phyloP scores from a whole-genome alignment of 2,329 filamentous ascomycete genomes.

The Xylariaceae sp. region DNA sequence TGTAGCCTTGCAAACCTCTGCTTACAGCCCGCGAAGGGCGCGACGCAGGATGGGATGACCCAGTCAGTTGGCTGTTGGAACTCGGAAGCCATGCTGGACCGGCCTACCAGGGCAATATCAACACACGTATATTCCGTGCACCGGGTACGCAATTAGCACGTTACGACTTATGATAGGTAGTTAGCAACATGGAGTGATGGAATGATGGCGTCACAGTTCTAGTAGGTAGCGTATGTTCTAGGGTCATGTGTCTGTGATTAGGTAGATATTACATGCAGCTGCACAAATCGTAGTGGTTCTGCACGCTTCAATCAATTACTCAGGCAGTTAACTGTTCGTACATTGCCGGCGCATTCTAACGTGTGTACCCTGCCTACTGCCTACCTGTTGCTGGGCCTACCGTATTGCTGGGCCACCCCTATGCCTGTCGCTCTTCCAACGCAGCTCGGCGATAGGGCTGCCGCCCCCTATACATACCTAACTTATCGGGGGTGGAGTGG shows the following conservation, averaged over 20 bases:
- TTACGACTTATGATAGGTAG: not conserved
- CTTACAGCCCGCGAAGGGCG: too few species aligned
- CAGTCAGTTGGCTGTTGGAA: too few species aligned
- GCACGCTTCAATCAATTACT: not conserved
- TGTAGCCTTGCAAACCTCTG: too few species aligned
- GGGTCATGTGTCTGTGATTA: conserved; percentile 1
- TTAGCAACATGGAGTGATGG: not conserved
- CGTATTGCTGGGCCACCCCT: not conserved
- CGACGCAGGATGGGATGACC: not conserved
- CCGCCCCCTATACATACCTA: too few species aligned
- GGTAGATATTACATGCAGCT: not conserved
- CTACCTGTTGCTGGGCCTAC: not conserved
- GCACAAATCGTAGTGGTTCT: not conserved
- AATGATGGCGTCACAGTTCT: not conserved
- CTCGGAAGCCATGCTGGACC: too few species aligned
- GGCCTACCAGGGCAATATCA: too few species aligned
- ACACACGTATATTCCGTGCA: too few species aligned
- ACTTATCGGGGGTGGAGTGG: not conserved
- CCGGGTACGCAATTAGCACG: too few species aligned
- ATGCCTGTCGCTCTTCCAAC: too few species aligned
- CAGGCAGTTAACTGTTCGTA: not conserved
- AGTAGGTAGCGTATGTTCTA: not conserved
- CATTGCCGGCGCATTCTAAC: not conserved
- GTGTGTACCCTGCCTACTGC: not conserved
- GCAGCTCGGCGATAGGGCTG: too few species aligned